Base-by-base conservation (phyloP, 345 rosid species). In the Carallia brachiata region DNA sequence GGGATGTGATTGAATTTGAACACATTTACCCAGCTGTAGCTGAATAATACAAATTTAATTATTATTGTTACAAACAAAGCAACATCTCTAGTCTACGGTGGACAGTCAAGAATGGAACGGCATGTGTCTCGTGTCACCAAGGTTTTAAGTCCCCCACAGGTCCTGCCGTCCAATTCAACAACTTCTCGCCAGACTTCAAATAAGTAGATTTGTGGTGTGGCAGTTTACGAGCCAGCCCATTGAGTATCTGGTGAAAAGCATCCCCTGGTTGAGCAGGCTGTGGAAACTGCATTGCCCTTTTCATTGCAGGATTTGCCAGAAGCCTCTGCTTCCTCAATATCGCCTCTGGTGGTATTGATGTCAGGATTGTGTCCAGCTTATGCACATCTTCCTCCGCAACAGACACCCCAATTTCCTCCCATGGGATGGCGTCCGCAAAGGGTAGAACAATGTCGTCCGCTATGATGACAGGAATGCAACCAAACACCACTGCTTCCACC, bases 401-500 rank as follows among this genome's bases (percentile, higher is more conserved):
- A 70, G 87, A 94, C 40, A 94, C 93, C 34, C 98, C 98, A 17
- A 94, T 91, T 61, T 94, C 96, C 75, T 94, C 97, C 98, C 98
- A 94, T 5, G 98, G 98, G 52, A 94, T 94, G 6, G 98, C 98
- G n/a, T 91, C 98, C 1, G 98, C 97, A 16, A 94, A 91, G 15
- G 97, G 98, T 34, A 91, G 70, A 58, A 94, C 96, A 23, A 94
- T 94, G 67, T 95, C 96, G 56, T 95, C 99, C 4, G 97, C 99
- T 79, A 95, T 88, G 74, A 95, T 95, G 57, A 95, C 89, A 9
- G 99, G 98, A 63, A 95, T 92, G 85, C 99, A 95, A 2, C 99
- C 99, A 52, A 95, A 95, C 40, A 95, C 99, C 64, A 95, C 99
- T 4, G 99, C 99, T 85, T 95, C 99, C 1, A 95, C 99, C 23